Evolutionary conservation across 805 yeast species (phyloP).

Genomic region (Ogataea naganishii): DNA sequence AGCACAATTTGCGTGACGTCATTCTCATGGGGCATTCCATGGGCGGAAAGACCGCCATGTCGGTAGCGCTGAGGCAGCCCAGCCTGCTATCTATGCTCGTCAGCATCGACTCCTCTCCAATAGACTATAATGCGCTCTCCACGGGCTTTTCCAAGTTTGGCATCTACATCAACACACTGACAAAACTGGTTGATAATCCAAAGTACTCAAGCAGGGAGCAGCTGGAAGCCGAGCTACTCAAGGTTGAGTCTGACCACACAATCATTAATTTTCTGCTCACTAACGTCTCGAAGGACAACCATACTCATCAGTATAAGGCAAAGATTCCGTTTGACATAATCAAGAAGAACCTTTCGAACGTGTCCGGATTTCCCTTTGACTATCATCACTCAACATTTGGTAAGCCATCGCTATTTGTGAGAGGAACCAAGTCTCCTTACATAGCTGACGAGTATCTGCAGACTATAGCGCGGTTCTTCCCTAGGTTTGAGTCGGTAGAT

Average conservation of each 20-base stretch:
- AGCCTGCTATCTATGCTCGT: conserved; percentile 52
- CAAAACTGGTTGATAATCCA: conserved; percentile 41
- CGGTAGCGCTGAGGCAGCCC: conserved; percentile 62
- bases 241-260: conserved; percentile 50
- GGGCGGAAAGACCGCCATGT: conserved; percentile 97
- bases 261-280: conserved; percentile 75
- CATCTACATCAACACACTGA: conserved; percentile 55
- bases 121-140: conserved; percentile 42
- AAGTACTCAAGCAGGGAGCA: conserved; percentile 45
- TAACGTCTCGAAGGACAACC: conserved; percentile 27
- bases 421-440: conserved; percentile 71
- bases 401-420: conserved; percentile 68
- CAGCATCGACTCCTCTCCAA: conserved; percentile 87
- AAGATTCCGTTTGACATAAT: conserved; percentile 69
- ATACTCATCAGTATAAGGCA: conserved; percentile 28
- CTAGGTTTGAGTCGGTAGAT: conserved; percentile 64
- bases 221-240: conserved; percentile 54
- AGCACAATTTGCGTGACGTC: conserved; percentile 36
- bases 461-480: conserved; percentile 69
- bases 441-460: conserved; percentile 78
- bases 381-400: conserved; percentile 44
- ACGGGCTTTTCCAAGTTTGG: conserved; percentile 43
- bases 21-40: conserved; percentile 75
- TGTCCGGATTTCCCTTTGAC: conserved; percentile 74
- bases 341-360: conserved; percentile 51